Evolutionary conservation across 1,284 basidiomycete species (phyloP), one percentile per base, ranked within the genome.

Genomic region (Wolfiporia cocos): DNA sequence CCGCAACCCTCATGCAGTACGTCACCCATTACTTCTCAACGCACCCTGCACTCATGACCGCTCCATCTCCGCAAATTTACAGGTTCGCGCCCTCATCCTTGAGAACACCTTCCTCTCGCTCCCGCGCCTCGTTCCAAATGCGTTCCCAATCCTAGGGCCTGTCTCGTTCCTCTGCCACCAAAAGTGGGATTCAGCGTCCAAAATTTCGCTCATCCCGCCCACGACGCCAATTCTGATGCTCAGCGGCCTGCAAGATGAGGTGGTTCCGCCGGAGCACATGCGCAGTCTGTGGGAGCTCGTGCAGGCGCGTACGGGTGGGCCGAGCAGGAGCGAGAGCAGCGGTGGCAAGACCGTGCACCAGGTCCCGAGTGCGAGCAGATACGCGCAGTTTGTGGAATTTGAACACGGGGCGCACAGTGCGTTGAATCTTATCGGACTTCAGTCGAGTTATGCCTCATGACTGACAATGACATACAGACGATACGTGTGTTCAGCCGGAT

Each of bases 41-140:
- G 18, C 10, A 18, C 29, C 17, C 24, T 30, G 23, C 30, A 21
- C 24, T 39, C 35, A 41, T 20, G 38, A 36, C 14, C 9, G 29
- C n/a, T 12, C 19, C 18, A 9, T 38, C 12, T 33, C 31, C 20
- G 23, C 38, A 19, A 36, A 41, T 40, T n/a, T 6, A 31, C 50
- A 86, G 81, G 78, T 90, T 41, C 50, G 68, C n/a, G 87, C 81
- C 0, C 65, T 92, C n/a, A 80, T 97, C 40, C 71, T 98, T 42
- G 94, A 98, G 66, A 98, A 98, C 64, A 94, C 92, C 0, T 94
- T 95, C 61, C 75, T 83, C 28, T 90, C 87, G 12, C 74, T 95
- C 30, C 84, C 84, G 3, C 72, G 70, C 32, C 77, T 95, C 19
- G 78, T 95, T 17, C 93, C 94, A 0, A 70, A 78, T 48, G 79